These are phyloP conservation scores for Entomortierella beljakovae DNA, from an alignment of 192 early-diverging fungal species.

Conservation along the genomic window DNA sequence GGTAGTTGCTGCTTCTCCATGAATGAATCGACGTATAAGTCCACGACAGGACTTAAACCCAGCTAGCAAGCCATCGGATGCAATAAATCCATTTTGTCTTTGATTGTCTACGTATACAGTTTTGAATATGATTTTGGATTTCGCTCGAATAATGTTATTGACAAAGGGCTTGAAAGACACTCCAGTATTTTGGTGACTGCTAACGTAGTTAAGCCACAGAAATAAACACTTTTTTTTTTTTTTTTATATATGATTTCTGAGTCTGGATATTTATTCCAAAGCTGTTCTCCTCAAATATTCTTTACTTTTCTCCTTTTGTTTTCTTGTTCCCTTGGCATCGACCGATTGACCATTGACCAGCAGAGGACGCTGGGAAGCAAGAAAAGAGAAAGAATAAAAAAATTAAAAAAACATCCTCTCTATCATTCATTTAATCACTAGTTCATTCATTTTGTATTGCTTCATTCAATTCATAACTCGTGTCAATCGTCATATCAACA, in stretches of 20 bases:
- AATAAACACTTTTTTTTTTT: slow-evolving; percentile 5
- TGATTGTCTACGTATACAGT: no score
- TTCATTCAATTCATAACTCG: neutral
- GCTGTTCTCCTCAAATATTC: neutral
- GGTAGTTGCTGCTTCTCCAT: no score
- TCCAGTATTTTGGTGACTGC: no score
- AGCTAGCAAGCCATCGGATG: neutral
- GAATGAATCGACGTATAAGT: no score
- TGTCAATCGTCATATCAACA: neutral
- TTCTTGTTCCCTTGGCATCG: slow-evolving; percentile 13
- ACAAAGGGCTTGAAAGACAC: no score
- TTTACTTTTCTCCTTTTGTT: slow-evolving; percentile 4
- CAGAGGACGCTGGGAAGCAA: slow-evolving; percentile 16
- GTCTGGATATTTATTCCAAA: neutral
- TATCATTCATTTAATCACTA: neutral
- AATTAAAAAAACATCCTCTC: neutral
- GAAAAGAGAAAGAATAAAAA: slow-evolving; percentile 17
- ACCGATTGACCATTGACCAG: slow-evolving; percentile 4
- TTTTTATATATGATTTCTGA: neutral
- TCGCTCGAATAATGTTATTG: no score
- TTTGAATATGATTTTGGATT: no score
- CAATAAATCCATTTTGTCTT: no score
- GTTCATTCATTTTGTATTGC: no score
- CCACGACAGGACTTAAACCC: no score
- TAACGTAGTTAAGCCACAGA: neutral